Evolutionary conservation across 371 early-diverging fungal genomes (phyloP).

Genomic region (Cokeromyces recurvatus): DNA sequence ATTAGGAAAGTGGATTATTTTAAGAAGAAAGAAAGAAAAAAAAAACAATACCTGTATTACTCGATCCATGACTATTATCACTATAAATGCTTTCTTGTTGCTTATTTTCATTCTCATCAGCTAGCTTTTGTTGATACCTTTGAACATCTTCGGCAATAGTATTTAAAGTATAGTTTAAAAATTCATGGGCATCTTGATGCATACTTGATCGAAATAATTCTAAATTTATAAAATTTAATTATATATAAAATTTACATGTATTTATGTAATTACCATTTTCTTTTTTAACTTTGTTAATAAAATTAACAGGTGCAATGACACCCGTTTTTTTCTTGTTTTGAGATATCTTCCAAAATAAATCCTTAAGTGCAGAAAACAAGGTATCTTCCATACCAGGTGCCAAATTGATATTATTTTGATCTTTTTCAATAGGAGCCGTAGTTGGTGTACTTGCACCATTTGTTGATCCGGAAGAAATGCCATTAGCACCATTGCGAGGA

Average conservation of each 20-base stretch:
- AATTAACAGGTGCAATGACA: constrained; percentile 81
- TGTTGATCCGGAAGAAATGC: not conserved
- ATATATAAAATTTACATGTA: not conserved
- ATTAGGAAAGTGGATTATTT: no score
- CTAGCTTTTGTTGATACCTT: constrained; percentile 42
- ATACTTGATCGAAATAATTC: constrained; percentile 88
- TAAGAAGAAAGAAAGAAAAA: no score
- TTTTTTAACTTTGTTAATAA: constrained; percentile 81
- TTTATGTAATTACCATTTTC: constrained; percentile 70
- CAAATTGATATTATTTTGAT: constrained; percentile 41
- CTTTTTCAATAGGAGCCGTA: constrained; percentile 21
- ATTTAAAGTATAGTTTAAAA: constrained; percentile 90
- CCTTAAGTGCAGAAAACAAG: constrained; percentile 81
- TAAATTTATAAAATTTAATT: constrained; percentile 20
- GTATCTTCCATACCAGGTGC: constrained; percentile 70
- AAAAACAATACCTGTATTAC: not conserved
- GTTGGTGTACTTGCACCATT: constrained; percentile 3
- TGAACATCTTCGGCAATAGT: constrained; percentile 86
- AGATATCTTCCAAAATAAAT: constrained; percentile 82
- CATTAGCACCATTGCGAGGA: no score
- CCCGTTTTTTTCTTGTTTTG: constrained; percentile 82
- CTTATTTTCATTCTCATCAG: constrained; percentile 5
- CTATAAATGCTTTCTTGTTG: constrained; percentile 9
- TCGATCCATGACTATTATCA: constrained; percentile 1
- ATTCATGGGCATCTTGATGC: constrained; percentile 98